These are phyloP conservation scores for Hyphodiscus sp. DNA, from an alignment of 2,329 filamentous ascomycete species.

Conservation along the genomic window DNA sequence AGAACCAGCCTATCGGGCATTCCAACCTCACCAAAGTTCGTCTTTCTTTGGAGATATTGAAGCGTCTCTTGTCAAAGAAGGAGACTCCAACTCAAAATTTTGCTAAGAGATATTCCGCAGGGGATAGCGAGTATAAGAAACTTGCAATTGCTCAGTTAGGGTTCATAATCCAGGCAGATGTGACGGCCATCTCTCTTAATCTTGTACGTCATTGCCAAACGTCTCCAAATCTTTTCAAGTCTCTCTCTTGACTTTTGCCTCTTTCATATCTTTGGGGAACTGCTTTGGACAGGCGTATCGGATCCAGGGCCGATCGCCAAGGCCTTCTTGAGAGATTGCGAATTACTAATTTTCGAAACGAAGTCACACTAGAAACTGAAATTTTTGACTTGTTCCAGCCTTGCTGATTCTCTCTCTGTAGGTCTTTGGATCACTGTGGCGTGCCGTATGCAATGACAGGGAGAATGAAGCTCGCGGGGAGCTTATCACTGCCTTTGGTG, in stretches of 20 bases:
- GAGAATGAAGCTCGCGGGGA: conserved; percentile 9
- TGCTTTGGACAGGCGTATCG: too few species aligned
- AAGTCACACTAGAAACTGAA: too few species aligned
- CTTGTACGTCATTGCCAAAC: too few species aligned
- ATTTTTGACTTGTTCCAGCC: too few species aligned
- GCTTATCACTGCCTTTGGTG: conserved; percentile 11
- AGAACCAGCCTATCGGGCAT: background rate
- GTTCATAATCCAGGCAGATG: conserved; percentile 14
- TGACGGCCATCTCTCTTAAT: conserved; percentile 15
- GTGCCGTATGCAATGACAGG: conserved; percentile 15
- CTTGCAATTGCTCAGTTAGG: conserved; percentile 10
- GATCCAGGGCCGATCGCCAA: too few species aligned
- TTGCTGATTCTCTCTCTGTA: too few species aligned
- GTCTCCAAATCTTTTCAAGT: too few species aligned
- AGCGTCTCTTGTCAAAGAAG: conserved; percentile 13
- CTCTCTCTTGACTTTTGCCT: too few species aligned
- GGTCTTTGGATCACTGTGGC: conserved; percentile 18
- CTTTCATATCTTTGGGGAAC: too few species aligned
- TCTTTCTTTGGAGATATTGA: conserved; percentile 5
- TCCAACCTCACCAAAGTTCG: conserved; percentile 3
- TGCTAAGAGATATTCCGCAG: conserved; percentile 10
- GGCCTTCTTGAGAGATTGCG: too few species aligned
- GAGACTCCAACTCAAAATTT: conserved; percentile 12
- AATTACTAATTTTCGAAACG: too few species aligned
- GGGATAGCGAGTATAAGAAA: conserved; percentile 9